phyloP scores from a whole-genome alignment of 352 stramenopile genomes.

The Blastocystis hominis region DNA sequence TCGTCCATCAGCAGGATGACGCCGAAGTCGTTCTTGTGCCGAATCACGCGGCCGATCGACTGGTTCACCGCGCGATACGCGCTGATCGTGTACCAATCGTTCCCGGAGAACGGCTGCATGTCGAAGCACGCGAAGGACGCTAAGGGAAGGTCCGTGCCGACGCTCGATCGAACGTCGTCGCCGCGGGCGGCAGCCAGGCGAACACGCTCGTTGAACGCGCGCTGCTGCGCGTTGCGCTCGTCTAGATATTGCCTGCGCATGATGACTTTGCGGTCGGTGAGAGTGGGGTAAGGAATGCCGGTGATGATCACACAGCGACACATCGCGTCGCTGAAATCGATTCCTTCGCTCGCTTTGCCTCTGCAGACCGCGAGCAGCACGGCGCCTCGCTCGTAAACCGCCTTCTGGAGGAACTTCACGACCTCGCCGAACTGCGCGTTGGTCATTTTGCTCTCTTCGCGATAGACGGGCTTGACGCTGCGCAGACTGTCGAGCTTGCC shows the following conservation, averaged over 20 bases:
- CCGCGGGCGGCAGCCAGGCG: background rate
- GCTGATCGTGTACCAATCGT: conserved; percentile 88
- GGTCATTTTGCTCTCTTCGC: conserved; percentile 43
- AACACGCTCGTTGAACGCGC: conserved; percentile 7
- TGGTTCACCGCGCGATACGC: conserved; percentile 86
- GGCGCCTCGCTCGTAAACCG: conserved; percentile 67
- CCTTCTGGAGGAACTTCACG: background rate
- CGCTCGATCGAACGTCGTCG: conserved; percentile 16
- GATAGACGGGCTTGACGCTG: conserved; percentile 51
- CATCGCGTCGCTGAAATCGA: conserved; percentile 95
- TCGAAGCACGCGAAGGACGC: background rate
- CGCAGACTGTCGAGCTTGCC: conserved; percentile 37
- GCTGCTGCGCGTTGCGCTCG: conserved; percentile 56
- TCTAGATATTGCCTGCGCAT: conserved; percentile 73
- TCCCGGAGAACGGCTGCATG: conserved; percentile 74
- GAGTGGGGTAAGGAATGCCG: conserved; percentile 91
- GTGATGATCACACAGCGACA: conserved; percentile 92
- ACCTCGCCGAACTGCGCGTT: conserved; percentile 39
- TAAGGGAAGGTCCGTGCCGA: background rate
- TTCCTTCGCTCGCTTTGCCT: conserved; percentile 93
- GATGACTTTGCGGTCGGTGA: conserved; percentile 88
- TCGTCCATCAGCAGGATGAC: conserved; percentile 92
- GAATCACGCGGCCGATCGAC: conserved; percentile 93
- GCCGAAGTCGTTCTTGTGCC: conserved; percentile 91
- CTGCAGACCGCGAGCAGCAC: conserved; percentile 94